These are phyloP conservation scores for Claviceps spartinae DNA, from an alignment of 2,329 filamentous ascomycete species.

Conservation along the genomic window DNA sequence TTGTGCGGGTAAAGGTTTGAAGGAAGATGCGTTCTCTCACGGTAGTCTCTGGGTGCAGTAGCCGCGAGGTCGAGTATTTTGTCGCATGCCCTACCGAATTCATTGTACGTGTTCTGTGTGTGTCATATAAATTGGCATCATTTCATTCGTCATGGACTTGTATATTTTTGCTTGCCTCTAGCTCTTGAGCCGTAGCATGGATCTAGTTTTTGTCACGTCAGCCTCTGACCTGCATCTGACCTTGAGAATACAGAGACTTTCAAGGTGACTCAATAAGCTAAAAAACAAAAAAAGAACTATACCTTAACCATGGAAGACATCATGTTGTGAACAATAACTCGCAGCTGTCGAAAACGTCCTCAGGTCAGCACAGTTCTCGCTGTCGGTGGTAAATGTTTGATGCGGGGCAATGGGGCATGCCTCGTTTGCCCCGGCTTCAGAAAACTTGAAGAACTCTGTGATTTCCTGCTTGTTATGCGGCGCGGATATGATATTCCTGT, in stretches of 20 bases:
- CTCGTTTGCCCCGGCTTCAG: background rate
- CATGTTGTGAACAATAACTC: background rate
- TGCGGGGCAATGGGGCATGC: background rate
- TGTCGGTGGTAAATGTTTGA: too few relatives aligned
- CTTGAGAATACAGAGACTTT: too few relatives aligned
- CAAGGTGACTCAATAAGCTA: too few relatives aligned
- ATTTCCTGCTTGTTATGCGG: background rate
- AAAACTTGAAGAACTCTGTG: background rate
- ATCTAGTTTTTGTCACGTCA: background rate
- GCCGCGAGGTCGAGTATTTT: background rate
- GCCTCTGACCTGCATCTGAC: too few relatives aligned
- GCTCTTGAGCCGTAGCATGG: background rate
- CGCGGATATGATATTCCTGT: background rate
- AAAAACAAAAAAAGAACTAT: background rate
- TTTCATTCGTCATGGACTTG: background rate
- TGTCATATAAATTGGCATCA: background rate
- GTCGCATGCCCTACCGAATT: background rate
- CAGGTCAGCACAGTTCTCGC: background rate
- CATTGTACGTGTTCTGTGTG: background rate
- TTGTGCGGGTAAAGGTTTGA: background rate
- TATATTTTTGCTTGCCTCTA: background rate
- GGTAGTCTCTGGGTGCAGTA: background rate
- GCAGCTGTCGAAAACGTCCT: background rate
- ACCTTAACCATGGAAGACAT: background rate
- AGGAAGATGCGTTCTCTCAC: background rate